phyloP scores from a whole-genome alignment of 176 grass and related monocot genomes.

The Stipa capillata region DNA sequence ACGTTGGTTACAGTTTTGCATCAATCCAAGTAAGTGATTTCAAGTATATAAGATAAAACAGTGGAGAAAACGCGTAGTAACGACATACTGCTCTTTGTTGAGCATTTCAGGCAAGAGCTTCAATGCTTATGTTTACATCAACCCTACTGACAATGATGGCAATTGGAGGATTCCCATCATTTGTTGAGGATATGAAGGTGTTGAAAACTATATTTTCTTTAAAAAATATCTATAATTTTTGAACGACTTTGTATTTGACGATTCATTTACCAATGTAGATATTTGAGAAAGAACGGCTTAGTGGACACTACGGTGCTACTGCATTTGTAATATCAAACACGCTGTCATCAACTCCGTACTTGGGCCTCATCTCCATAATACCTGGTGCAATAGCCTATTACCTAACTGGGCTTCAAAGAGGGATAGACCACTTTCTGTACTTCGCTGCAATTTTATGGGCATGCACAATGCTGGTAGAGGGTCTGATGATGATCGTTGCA shows the following conservation, averaged over 20 bases:
- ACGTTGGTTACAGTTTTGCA: constrained; percentile 23
- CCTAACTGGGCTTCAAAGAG: constrained; percentile 15
- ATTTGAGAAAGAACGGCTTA: constrained; percentile 42
- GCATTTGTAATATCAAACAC: constrained; percentile 38
- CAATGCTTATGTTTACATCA: constrained; percentile 56
- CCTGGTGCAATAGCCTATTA: constrained; percentile 51
- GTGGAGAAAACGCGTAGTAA: not conserved
- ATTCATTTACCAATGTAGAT: constrained; percentile 11
- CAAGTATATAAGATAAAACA: not conserved
- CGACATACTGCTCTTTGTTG: not conserved
- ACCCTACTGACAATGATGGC: constrained; percentile 48
- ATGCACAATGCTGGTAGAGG: constrained; percentile 41
- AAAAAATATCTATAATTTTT: not conserved
- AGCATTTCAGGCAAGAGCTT: constrained; percentile 30
- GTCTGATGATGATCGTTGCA: constrained; percentile 57
- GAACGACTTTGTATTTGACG: not conserved
- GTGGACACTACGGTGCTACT: constrained; percentile 37
- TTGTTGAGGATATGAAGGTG: constrained; percentile 76
- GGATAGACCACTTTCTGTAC: constrained; percentile 29
- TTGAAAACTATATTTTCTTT: not conserved
- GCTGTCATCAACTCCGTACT: constrained; percentile 32
- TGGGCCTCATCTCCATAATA: constrained; percentile 32
- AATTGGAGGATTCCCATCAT: constrained; percentile 54
- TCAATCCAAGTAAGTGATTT: constrained; percentile 47
- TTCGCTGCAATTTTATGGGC: constrained; percentile 28